Evolutionary conservation across 257 asterid genomes (phyloP).

Genomic region (Plantago ovata): DNA sequence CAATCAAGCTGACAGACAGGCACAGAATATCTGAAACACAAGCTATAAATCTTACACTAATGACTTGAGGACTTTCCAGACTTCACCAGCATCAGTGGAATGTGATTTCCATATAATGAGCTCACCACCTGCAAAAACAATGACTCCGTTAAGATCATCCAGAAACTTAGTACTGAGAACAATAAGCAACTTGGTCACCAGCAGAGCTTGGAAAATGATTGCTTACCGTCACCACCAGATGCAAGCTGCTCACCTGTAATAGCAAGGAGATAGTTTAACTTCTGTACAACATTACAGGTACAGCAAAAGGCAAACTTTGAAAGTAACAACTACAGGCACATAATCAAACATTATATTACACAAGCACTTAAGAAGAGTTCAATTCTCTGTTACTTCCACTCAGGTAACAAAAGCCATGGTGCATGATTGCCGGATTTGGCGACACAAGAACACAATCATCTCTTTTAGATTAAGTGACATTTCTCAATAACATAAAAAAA

Average conservation of each 20-base stretch:
- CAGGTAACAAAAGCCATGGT: no score
- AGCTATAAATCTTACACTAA: constrained; percentile 54
- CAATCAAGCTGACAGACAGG: constrained; percentile 15
- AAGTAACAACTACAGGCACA: not conserved
- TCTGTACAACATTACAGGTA: not conserved
- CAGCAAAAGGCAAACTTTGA: constrained; percentile 8
- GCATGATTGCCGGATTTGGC: no score
- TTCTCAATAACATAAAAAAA: no score
- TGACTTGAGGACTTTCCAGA: constrained; percentile 82
- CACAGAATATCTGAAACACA: constrained; percentile 13
- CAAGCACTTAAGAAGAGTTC: not conserved
- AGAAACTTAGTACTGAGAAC: constrained; percentile 2
- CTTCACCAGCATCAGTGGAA: constrained; percentile 63
- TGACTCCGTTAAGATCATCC: not conserved
- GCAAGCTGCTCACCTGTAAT: constrained; percentile 89
- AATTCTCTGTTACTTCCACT: no score
- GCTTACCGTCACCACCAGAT: constrained; percentile 95
- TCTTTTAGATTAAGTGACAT: no score
- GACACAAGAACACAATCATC: no score
- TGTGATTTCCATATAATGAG: constrained; percentile 73
- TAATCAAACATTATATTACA: not conserved
- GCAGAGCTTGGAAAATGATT: constrained; percentile 11
- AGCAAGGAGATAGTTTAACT: constrained; percentile 21
- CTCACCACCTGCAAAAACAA: constrained; percentile 69
- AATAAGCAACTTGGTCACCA: constrained; percentile 4